phyloP scores from a whole-genome alignment of 108 stramenopile genomes.

The Schizochytrium sp. region DNA sequence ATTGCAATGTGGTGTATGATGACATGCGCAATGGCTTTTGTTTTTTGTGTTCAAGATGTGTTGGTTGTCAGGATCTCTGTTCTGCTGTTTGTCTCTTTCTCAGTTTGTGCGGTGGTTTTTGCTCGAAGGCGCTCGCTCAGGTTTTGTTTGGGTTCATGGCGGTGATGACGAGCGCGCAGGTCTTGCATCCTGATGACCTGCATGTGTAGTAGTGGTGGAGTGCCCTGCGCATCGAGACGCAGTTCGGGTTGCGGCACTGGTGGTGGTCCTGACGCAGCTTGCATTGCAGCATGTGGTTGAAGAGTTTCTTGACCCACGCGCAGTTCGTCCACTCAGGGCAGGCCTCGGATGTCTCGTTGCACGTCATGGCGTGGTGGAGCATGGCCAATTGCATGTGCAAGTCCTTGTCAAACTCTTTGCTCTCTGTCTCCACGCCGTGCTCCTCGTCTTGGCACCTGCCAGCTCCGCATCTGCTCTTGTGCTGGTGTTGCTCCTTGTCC shows the following conservation, averaged over 20 bases:
- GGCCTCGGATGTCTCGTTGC: not conserved
- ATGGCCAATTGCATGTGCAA: constrained; percentile 28
- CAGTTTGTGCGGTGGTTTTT: no score
- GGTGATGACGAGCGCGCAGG: constrained; percentile 31
- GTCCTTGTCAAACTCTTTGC: constrained; percentile 19
- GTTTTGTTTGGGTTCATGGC: not conserved
- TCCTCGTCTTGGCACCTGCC: not conserved
- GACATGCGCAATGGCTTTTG: no score
- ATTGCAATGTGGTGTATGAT: no score
- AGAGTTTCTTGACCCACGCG: constrained; percentile 37
- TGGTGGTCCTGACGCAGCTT: not conserved
- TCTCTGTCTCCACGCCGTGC: not conserved
- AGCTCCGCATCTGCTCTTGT: not conserved
- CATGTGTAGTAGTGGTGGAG: constrained; percentile 39
- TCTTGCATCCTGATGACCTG: constrained; percentile 1
- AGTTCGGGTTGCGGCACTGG: constrained; percentile 18
- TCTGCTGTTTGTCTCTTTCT: no score
- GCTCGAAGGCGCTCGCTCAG: no score
- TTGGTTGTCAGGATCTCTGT: no score
- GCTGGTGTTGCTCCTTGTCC: not conserved
- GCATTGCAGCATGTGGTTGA: constrained; percentile 32
- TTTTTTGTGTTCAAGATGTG: no score
- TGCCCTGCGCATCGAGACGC: constrained; percentile 11
- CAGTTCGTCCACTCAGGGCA: constrained; percentile 29
- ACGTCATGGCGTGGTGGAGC: constrained; percentile 27